Evolutionary conservation across 106 monocot species (phyloP).

Genomic region (Allium fistulosum): DNA sequence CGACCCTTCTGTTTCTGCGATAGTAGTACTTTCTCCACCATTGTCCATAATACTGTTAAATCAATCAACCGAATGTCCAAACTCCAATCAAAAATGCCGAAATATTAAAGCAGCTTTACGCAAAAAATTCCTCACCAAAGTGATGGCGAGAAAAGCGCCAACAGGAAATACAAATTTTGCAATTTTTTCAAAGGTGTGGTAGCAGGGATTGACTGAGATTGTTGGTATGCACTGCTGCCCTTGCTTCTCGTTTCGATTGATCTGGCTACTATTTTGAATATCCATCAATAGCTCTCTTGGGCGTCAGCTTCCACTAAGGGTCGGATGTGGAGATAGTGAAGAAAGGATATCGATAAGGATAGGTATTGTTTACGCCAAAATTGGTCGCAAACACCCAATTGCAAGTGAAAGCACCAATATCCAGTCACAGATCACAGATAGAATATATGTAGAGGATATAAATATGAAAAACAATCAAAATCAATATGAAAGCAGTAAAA

Average conservation of each 20-base stretch:
- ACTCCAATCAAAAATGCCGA: constrained; percentile 25
- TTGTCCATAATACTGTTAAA: constrained; percentile 76
- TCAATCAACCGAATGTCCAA: too few species aligned
- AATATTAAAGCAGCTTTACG: constrained; percentile 8
- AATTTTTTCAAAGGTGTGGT: constrained; percentile 27
- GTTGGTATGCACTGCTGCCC: constrained; percentile 19
- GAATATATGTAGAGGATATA: too few species aligned
- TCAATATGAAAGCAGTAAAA: too few species aligned
- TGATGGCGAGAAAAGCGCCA: constrained; percentile 55
- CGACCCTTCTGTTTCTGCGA: constrained; percentile 32
- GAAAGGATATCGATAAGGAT: too few species aligned
- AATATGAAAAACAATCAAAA: too few species aligned
- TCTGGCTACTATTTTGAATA: not conserved
- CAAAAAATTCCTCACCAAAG: constrained; percentile 37
- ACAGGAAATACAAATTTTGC: constrained; percentile 43
- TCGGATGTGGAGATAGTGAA: too few species aligned
- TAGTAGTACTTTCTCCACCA: constrained; percentile 66
- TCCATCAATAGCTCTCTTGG: too few species aligned
- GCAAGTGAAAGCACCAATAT: too few species aligned
- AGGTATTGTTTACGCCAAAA: too few species aligned
- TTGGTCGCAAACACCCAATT: too few species aligned
- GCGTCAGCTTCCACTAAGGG: too few species aligned
- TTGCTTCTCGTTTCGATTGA: not conserved
- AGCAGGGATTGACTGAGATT: constrained; percentile 18
- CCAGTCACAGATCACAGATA: too few species aligned